These are phyloP conservation scores for Mycothermus thermophilus DNA, from an alignment of 495 filamentous ascomycete species.

Conservation along the genomic window DNA sequence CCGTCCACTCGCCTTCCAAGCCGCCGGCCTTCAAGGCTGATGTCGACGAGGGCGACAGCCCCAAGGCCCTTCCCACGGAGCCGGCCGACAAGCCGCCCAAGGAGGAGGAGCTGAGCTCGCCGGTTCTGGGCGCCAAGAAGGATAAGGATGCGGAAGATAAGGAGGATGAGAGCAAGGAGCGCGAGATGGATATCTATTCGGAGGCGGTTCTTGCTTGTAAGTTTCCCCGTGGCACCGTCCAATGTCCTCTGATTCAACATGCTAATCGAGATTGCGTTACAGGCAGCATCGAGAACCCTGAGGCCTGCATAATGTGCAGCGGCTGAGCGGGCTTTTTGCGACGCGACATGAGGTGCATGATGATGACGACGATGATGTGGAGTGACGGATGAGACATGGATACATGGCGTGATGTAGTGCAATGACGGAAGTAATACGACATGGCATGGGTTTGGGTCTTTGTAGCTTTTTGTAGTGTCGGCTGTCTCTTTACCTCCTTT, in stretches of 20 bases:
- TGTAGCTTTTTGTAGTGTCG: constrained; percentile 1
- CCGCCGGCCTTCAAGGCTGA: constrained; percentile 52
- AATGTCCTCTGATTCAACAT: neutral
- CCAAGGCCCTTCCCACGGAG: constrained; percentile 59
- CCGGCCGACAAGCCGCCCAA: constrained; percentile 42
- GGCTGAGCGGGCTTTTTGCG: constrained; percentile 32
- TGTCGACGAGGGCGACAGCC: constrained; percentile 55
- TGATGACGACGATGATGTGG: too few relatives aligned
- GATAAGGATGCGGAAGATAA: constrained; percentile 39
- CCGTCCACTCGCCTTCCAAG: constrained; percentile 33
- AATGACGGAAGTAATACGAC: constrained; percentile 4
- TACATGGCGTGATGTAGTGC: constrained; percentile 4
- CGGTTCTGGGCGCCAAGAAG: constrained; percentile 36
- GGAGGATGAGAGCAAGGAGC: constrained; percentile 48
- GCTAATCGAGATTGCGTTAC: neutral
- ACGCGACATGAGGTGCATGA: neutral
- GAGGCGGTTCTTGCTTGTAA: constrained; percentile 80
- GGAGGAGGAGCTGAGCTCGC: constrained; percentile 44
- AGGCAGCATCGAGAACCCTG: constrained; percentile 82
- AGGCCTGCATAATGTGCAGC: constrained; percentile 83
- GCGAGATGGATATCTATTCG: constrained; percentile 84
- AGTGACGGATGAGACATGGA: neutral
- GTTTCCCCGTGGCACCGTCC: constrained; percentile 7
- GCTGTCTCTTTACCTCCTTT: too few relatives aligned
- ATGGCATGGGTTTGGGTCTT: constrained; percentile 1